A percentile compares a stretch with the other conserved stretches of the same genome.
These are phyloP conservation scores for Tephrocybe sp. DNA, from an alignment of 768 basidiomycete genomes.

Conservation along the genomic window DNA sequence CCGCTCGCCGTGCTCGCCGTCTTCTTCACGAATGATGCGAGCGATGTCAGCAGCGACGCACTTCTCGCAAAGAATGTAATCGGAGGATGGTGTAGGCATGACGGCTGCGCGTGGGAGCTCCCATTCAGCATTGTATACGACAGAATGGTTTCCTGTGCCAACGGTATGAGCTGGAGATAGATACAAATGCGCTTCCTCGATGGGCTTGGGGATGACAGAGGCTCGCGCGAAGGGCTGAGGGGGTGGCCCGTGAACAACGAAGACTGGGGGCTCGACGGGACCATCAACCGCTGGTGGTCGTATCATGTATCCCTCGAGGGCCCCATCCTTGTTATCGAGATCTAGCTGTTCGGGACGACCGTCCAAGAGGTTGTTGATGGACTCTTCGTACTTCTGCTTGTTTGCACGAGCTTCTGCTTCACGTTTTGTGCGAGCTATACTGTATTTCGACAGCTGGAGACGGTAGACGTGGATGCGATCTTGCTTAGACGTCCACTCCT, in stretches of 20 bases:
- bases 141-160: constrained; percentile 54
- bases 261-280: constrained; percentile 25
- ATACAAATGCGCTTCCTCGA: constrained; percentile 49
- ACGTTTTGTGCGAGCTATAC: constrained; percentile 5
- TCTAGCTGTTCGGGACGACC: not conserved
- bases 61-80: constrained; percentile 30
- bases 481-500: constrained; percentile 27
- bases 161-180: constrained; percentile 34
- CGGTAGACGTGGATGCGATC: constrained; percentile 32
- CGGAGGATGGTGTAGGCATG: not conserved
- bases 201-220: constrained; percentile 2
- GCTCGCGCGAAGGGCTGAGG: constrained; percentile 9
- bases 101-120: constrained; percentile 15
- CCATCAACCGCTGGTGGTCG: constrained; percentile 8
- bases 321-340: not conserved
- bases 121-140: constrained; percentile 50
- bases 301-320: constrained; percentile 16
- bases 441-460: constrained; percentile 18
- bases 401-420: constrained; percentile 13
- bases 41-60: constrained; percentile 36
- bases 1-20: constrained; percentile 23
- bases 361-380: not conserved
- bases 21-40: constrained; percentile 22
- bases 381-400: not conserved
- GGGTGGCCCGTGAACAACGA: constrained; percentile 27